phyloP scores from a whole-genome alignment of 106 monocot species.

The Dioscorea zingiberensis region DNA sequence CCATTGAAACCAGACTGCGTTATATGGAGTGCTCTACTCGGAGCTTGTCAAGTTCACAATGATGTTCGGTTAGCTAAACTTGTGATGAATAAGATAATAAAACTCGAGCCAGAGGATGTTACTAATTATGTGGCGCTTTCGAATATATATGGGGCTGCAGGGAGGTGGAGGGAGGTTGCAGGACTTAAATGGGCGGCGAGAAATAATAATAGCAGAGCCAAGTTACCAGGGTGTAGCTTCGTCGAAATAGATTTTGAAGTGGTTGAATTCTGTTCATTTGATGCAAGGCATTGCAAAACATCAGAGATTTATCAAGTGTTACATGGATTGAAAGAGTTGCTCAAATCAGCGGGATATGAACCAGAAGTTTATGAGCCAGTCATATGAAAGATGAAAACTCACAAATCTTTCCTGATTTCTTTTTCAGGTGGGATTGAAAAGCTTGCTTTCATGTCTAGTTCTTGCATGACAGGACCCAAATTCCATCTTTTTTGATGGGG shows the following conservation, averaged over 20 bases:
- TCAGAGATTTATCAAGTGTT: slow-evolving; percentile 31
- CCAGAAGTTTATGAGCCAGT: too few species aligned
- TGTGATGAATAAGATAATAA: slow-evolving; percentile 4
- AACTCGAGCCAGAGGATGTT: slow-evolving; percentile 20
- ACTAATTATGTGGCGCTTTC: slow-evolving; percentile 30
- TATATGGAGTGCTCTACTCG: slow-evolving; percentile 36
- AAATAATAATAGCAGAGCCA: slow-evolving; percentile 8
- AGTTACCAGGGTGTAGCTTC: slow-evolving; percentile 33
- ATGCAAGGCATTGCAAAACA: slow-evolving; percentile 23
- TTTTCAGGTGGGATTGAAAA: too few species aligned
- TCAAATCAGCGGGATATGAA: not conserved
- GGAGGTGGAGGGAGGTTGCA: slow-evolving; percentile 30
- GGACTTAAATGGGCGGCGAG: slow-evolving; percentile 16
- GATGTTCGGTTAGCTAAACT: slow-evolving; percentile 16
- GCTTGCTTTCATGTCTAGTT: too few species aligned
- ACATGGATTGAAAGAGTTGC: slow-evolving; percentile 9
- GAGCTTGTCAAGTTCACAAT: slow-evolving; percentile 16
- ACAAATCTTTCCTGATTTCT: too few species aligned
- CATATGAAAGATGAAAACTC: too few species aligned
- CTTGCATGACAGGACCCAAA: too few species aligned
- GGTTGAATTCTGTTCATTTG: slow-evolving; percentile 39
- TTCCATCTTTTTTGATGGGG: too few species aligned
- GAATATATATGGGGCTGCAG: slow-evolving; percentile 21
- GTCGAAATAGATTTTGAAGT: slow-evolving; percentile 29
- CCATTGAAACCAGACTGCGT: slow-evolving; percentile 25